phyloP scores from a whole-genome alignment of 441 rosid genomes.

The Breynia disticha region DNA sequence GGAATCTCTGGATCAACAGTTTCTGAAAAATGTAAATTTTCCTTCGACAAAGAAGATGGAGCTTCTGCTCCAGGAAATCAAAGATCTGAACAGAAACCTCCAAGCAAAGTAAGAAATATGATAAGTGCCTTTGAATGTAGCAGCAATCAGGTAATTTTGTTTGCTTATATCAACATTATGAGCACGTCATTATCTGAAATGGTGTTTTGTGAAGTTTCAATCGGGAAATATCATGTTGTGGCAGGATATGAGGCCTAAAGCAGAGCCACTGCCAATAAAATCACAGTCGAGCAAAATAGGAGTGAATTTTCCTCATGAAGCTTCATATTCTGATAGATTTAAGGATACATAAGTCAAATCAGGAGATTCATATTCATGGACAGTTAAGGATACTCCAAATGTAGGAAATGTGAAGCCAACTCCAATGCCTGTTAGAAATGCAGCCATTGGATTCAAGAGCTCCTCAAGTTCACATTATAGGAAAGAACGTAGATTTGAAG shows the following conservation, averaged over 20 bases:
- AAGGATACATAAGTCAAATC: conserved; percentile 8
- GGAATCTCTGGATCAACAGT: conserved; percentile 10
- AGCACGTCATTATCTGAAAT: background rate
- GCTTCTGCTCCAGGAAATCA: conserved; percentile 21
- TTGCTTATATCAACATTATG: background rate
- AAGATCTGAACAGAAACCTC: conserved; percentile 26
- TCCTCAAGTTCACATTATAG: conserved; percentile 6
- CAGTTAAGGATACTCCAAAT: conserved; percentile 8
- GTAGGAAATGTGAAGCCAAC: conserved; percentile 8
- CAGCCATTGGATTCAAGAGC: conserved; percentile 14
- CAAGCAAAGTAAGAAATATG: conserved; percentile 66
- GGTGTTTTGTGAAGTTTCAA: conserved; percentile 1
- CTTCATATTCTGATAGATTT: conserved; percentile 13
- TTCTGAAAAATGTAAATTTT: conserved; percentile 2
- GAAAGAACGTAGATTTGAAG: conserved; percentile 16
- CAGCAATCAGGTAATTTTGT: conserved; percentile 43
- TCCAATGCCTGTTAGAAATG: conserved; percentile 1
- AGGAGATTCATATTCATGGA: conserved; percentile 9
- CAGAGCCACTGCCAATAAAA: conserved; percentile 25
- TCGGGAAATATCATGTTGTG: conserved; percentile 13
- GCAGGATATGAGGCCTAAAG: conserved; percentile 36
- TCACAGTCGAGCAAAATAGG: conserved; percentile 19
- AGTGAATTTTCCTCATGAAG: conserved; percentile 18
- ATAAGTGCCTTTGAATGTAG: conserved; percentile 62
- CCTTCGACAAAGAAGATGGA: conserved; percentile 15